Evolutionary conservation across 495 filamentous ascomycete species (phyloP).

Genomic region (Xylaria nigripes): DNA sequence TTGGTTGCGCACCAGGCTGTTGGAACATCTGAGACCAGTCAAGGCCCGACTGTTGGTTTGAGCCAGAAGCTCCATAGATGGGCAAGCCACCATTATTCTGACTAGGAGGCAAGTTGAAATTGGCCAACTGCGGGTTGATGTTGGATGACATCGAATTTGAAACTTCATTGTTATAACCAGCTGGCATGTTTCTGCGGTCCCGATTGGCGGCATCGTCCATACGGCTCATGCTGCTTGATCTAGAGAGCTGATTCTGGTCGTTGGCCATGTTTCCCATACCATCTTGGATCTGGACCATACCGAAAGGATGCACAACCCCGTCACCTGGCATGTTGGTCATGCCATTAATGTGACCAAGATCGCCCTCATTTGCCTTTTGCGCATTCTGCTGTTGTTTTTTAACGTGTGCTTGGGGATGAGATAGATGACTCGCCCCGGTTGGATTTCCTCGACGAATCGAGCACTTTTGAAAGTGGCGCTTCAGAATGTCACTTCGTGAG

Average conservation of each 20-base stretch:
- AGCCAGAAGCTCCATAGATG: conserved; percentile 40
- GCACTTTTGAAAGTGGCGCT: conserved; percentile 98
- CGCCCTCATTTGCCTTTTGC: conserved; percentile 47
- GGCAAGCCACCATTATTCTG: conserved; percentile 44
- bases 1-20: conserved; percentile 51
- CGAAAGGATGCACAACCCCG: conserved; percentile 43
- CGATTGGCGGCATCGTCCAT: conserved; percentile 41
- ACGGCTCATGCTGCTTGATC: conserved; percentile 51
- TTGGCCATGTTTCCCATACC: conserved; percentile 43
- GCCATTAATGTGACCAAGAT: conserved; percentile 46
- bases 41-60: conserved; percentile 38
- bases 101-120: conserved; percentile 45
- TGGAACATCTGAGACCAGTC: conserved; percentile 66
- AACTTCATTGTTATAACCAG: conserved; percentile 43
- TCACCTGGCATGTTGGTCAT: conserved; percentile 43
- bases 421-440: conserved; percentile 82
- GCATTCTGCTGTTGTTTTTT: conserved; percentile 60
- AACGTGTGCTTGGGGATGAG: conserved; percentile 79
- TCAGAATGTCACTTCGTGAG: conserved; percentile 94
- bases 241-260: conserved; percentile 48
- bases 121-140: conserved; percentile 50
- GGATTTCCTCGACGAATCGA: conserved; percentile 91
- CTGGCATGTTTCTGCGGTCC: conserved; percentile 48
- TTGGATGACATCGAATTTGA: conserved; percentile 44
- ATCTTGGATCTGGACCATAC: conserved; percentile 39